Evolutionary conservation across 306 rosid species (phyloP), one percentile per base, ranked within the genome.

Genomic region (Pyrus betulifolia): DNA sequence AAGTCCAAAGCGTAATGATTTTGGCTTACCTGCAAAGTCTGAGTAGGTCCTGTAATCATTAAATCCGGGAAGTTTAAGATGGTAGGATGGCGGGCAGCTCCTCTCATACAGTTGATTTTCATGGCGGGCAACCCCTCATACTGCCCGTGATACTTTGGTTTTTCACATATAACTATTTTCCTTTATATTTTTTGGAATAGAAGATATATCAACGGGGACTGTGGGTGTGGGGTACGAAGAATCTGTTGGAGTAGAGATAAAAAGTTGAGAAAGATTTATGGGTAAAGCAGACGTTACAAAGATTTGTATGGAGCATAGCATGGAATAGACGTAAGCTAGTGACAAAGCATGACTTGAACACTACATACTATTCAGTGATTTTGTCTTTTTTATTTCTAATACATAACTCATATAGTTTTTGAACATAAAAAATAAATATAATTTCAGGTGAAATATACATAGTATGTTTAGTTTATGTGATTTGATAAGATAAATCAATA

Each of bases 1-100:
- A 88, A 87, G 94, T 88, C 84, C 46, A 84, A 77, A 86, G 79
- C 83, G 80, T 82, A 44, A 92, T 87, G 93, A 91, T 94, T 87
- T 85, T 92, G 91, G 90, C 93, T 90, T 89, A 80, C 86, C 87
- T 82, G 79, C 85, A 85, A 95, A 95, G 97, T 90, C 85, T 92
- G 69, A 72, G 75, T 82, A 88, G 97, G 91, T 59, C 95, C 88
- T 80, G 46, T 82, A 83, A 92, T 95, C 86, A 92, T 91, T 78
- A 82, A 80, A 76, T 75, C 80, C 84, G 82, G 87, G 86, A 87
- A 82, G 88, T 83, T 78, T 67, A 58, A 80, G 84, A 83, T 82
- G 85, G 88, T 90, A 90, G 90, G 80, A 44, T 84, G 78, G 77
- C 80, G 95, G 93, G 79, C 86, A 86, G 85, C 79, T 45, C 18